Percentiles rank a stretch among this genome's conserved stretches.
Evolutionary conservation across 2,329 filamentous ascomycete species (phyloP).

Genomic region (Drechslerella stenobrocha): DNA sequence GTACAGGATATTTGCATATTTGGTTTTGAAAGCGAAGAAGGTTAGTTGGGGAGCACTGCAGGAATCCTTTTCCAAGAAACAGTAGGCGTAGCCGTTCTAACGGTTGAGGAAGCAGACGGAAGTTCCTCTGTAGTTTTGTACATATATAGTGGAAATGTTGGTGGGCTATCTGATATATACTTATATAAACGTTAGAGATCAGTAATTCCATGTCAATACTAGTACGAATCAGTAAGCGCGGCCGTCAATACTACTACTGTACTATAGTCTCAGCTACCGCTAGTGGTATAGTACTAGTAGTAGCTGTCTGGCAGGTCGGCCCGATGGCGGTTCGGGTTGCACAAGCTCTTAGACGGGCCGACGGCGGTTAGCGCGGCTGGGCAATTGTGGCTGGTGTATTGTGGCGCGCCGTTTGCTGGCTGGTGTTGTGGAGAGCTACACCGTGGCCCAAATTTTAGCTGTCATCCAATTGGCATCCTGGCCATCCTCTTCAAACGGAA

Average conservation of each 20-base stretch:
- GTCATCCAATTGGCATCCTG: conserved; percentile 27
- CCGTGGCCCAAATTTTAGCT: conserved; percentile 49
- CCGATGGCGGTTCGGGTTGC: no score
- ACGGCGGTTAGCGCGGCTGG: neutral
- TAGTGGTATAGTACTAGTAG: no score
- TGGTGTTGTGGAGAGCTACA: conserved; percentile 47
- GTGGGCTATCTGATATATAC: no score
- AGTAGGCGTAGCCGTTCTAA: conserved; percentile 56
- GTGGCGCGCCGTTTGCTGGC: conserved; percentile 12
- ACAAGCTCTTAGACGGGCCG: no score
- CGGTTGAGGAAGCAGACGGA: conserved; percentile 22
- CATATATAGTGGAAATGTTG: no score
- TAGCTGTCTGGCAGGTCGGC: no score
- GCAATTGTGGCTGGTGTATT: conserved; percentile 7
- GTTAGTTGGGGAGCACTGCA: conserved; percentile 58
- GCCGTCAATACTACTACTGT: no score
- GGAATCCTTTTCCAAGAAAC: conserved; percentile 46
- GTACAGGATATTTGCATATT: conserved; percentile 68
- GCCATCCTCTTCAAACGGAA: conserved; percentile 3
- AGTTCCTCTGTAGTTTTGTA: no score
- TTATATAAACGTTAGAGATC: no score
- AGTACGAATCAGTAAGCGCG: no score
- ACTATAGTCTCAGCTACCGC: no score
- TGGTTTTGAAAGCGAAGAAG: conserved; percentile 62
- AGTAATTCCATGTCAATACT: no score